Conservation (phyloP, 257 asterid species). For the Ocimum tenuiflorum region DNA sequence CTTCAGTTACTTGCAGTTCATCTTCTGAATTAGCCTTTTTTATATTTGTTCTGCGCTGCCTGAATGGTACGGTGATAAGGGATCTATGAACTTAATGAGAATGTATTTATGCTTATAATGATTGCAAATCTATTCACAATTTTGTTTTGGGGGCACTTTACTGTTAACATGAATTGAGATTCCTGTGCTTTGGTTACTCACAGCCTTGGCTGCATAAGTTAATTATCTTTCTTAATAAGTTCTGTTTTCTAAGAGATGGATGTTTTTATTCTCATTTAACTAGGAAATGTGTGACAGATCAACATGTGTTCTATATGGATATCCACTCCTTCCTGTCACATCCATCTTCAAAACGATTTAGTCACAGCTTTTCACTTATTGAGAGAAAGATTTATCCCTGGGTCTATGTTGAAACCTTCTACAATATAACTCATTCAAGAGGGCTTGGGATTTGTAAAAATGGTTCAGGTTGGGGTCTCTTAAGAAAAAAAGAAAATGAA, state of each 20-base stretch:
- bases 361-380: too few species aligned
- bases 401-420: too few species aligned
- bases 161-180: background rate
- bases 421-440: too few species aligned
- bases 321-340: too few species aligned
- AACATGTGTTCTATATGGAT: too few species aligned
- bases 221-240: background rate
- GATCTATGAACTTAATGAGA: background rate
- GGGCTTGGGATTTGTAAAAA: too few species aligned
- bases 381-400: too few species aligned
- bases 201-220: background rate
- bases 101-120: background rate
- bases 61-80: background rate
- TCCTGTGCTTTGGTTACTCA: background rate
- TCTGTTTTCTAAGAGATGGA: background rate
- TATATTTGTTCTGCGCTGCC: background rate
- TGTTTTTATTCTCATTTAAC: too few species aligned
- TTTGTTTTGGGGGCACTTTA: background rate
- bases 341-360: too few species aligned
- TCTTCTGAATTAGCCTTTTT: background rate
- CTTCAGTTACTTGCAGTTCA: background rate
- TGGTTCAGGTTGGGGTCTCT: too few species aligned
- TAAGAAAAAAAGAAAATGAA: too few species aligned
- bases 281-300: too few species aligned
- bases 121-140: background rate